A percentile compares a stretch with the other conserved stretches of the same genome.
Evolutionary conservation across 169 alveolate genomes (phyloP).

Genomic region (Cryptosporidium muris): DNA sequence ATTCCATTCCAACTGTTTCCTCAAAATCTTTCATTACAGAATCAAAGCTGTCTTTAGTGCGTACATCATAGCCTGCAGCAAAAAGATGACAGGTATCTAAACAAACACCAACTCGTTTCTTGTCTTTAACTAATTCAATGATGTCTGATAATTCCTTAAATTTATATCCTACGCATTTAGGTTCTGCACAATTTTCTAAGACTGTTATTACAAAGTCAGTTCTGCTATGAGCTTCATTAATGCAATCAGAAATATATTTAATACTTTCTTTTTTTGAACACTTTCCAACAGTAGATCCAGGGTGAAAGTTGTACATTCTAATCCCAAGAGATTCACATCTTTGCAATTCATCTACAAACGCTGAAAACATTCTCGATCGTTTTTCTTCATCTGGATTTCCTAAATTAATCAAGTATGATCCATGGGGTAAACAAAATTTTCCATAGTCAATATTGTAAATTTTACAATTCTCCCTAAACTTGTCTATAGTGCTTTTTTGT

Average conservation of each 20-base stretch:
- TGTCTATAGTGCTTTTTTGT: slow-evolving; percentile 75
- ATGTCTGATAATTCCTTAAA: slow-evolving; percentile 87
- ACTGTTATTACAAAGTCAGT: slow-evolving; percentile 83
- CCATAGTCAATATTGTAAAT: slow-evolving; percentile 75
- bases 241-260: slow-evolving; percentile 51
- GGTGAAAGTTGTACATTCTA: slow-evolving; percentile 86
- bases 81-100: slow-evolving; percentile 90
- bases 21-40: slow-evolving; percentile 84
- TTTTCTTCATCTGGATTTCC: slow-evolving; percentile 89
- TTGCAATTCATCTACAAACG: slow-evolving; percentile 86
- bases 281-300: slow-evolving; percentile 79
- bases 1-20: slow-evolving; percentile 80
- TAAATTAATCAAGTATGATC: slow-evolving; percentile 86
- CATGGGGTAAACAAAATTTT: slow-evolving; percentile 85
- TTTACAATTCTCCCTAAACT: slow-evolving; percentile 76
- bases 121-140: slow-evolving; percentile 80
- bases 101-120: slow-evolving; percentile 88
- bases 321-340: slow-evolving; percentile 88
- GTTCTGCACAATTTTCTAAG: slow-evolving; percentile 90
- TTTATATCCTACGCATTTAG: slow-evolving; percentile 86
- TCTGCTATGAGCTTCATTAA: slow-evolving; percentile 82
- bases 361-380: slow-evolving; percentile 81
- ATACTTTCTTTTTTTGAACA: slow-evolving; percentile 63
- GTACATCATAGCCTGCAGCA: slow-evolving; percentile 89
- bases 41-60: slow-evolving; percentile 81